Conservation (phyloP, 805 yeast species). For the Torulaspora delbrueckii region DNA sequence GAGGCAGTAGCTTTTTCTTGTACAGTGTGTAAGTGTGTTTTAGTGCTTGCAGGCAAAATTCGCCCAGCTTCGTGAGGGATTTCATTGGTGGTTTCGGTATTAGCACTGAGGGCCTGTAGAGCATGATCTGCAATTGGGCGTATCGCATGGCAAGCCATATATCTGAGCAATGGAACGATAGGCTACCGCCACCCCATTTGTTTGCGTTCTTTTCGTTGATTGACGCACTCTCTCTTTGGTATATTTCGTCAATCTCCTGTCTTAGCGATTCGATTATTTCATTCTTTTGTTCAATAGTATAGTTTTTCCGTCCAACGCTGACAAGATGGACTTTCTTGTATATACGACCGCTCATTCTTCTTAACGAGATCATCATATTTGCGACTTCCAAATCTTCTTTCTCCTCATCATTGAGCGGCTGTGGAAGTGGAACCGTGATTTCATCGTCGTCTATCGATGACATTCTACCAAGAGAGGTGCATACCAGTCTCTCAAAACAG, state of each 20-base stretch:
- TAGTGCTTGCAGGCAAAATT: constrained; percentile 42
- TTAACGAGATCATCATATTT: constrained; percentile 40
- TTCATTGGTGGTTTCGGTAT: constrained; percentile 42
- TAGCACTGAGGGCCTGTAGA: constrained; percentile 48
- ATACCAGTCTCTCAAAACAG: constrained; percentile 45
- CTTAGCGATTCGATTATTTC: constrained; percentile 35
- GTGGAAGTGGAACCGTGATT: constrained; percentile 43
- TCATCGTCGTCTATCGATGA: constrained; percentile 47
- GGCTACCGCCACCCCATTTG: constrained; percentile 14
- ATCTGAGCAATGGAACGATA: constrained; percentile 36
- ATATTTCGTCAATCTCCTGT: constrained; percentile 33
- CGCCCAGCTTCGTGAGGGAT: constrained; percentile 41
- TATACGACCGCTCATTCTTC: constrained; percentile 46
- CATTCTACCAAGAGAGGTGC: constrained; percentile 47
- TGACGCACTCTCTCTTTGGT: constrained; percentile 24
- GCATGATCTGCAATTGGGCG: constrained; percentile 42
- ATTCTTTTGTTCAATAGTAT: constrained; percentile 33
- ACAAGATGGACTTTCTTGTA: constrained; percentile 45
- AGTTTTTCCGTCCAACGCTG: constrained; percentile 35
- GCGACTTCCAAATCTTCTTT: constrained; percentile 39
- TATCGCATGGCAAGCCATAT: constrained; percentile 40
- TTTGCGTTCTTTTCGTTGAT: constrained; percentile 22
- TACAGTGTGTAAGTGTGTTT: constrained; percentile 45
- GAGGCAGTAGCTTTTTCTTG: constrained; percentile 41
- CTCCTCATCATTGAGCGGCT: constrained; percentile 39